phyloP scores from a whole-genome alignment of 2,329 filamentous ascomycete genomes.

The Rhexocercosporidium sp. region DNA sequence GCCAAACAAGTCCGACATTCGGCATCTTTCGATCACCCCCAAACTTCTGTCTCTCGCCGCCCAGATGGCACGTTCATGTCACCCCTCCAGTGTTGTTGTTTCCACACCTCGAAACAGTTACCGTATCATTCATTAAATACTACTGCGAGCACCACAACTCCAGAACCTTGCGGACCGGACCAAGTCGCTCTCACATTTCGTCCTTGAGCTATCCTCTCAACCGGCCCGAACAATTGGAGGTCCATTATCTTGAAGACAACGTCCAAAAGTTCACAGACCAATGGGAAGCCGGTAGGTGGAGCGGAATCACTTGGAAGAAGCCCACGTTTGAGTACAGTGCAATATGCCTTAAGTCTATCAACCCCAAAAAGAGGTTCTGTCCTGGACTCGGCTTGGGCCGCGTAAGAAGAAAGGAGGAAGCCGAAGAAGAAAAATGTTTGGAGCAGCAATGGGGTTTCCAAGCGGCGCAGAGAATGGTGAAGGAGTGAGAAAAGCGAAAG shows the following conservation, averaged over 20 bases:
- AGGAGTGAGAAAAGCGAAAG: not conserved
- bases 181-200: not conserved
- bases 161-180: not conserved
- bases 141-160: not conserved
- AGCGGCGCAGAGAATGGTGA: not conserved
- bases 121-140: not conserved
- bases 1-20: not conserved
- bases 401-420: not conserved
- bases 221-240: too few species aligned
- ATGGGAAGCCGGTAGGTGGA: not conserved
- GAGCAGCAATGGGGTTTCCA: too few species aligned
- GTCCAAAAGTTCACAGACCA: not conserved
- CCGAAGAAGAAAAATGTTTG: not conserved
- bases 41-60: too few species aligned
- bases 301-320: not conserved
- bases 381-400: not conserved
- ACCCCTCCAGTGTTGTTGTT: not conserved
- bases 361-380: not conserved
- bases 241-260: too few species aligned
- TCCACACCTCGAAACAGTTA: not conserved
- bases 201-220: not conserved
- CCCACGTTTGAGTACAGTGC: not conserved
- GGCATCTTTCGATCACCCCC: not conserved
- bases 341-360: not conserved
- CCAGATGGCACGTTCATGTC: not conserved